Evolutionary conservation across 305 asterid species (phyloP).

Genomic region (Fraxinus velutina): DNA sequence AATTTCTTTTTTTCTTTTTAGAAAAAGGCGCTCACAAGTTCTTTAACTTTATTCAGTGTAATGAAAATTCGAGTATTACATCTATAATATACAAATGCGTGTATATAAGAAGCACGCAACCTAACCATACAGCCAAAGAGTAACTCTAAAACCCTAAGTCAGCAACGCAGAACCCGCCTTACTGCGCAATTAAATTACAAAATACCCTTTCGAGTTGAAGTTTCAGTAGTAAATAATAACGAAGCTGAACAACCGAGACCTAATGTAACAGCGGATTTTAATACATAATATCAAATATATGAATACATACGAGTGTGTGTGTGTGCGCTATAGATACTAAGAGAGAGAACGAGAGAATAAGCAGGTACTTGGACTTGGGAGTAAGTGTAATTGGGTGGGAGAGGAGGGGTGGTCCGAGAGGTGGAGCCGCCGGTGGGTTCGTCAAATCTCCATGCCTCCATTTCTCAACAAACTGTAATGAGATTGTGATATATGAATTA

Average conservation of each 20-base stretch:
- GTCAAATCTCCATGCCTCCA: constrained; percentile 47
- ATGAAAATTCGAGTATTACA: not conserved
- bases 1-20: not conserved
- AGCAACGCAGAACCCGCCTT: not conserved
- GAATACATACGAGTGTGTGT: not conserved
- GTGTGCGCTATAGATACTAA: not conserved
- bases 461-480: constrained; percentile 14
- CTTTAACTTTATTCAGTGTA: not conserved
- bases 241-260: not conserved
- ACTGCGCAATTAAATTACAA: not conserved
- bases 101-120: not conserved
- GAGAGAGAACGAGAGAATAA: not conserved
- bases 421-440: constrained; percentile 41
- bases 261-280: not conserved
- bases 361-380: constrained; percentile 34
- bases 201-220: not conserved
- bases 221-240: not conserved
- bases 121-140: not conserved
- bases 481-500: not conserved
- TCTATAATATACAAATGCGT: not conserved
- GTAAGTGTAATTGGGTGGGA: constrained; percentile 39
- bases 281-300: not conserved
- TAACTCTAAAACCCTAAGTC: not conserved
- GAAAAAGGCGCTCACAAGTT: not conserved
- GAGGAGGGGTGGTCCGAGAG: constrained; percentile 19